These are phyloP conservation scores for Ogataea allantospora DNA, from an alignment of 805 yeast genomes.

Conservation along the genomic window DNA sequence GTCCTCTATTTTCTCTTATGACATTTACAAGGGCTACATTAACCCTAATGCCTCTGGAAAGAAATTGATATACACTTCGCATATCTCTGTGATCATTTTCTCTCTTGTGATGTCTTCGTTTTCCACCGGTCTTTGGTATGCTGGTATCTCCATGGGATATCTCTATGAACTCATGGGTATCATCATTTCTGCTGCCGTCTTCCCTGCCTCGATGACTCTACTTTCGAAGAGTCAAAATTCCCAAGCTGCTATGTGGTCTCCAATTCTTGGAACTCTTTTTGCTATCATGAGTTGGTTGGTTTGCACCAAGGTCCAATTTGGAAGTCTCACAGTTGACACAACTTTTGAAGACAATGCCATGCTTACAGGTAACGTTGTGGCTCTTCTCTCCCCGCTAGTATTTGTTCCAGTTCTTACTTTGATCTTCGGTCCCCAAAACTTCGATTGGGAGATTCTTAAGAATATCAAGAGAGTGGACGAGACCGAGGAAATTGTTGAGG, in stretches of 20 bases:
- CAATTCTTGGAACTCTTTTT: slow-evolving; percentile 70
- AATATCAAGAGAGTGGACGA: slow-evolving; percentile 67
- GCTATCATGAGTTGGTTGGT: slow-evolving; percentile 73
- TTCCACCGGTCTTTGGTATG: slow-evolving; percentile 78
- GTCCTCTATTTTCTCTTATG: slow-evolving; percentile 82
- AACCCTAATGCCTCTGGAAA: slow-evolving; percentile 79
- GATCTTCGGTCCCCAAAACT: slow-evolving; percentile 65
- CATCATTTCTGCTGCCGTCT: slow-evolving; percentile 81
- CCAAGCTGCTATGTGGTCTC: slow-evolving; percentile 70
- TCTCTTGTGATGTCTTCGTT: slow-evolving; percentile 75
- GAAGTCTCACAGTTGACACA: slow-evolving; percentile 43
- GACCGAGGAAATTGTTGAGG: slow-evolving; percentile 54
- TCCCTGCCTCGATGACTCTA: slow-evolving; percentile 68
- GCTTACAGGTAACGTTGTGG: slow-evolving; percentile 86
- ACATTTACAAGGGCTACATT: slow-evolving; percentile 76
- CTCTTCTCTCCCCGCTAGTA: slow-evolving; percentile 68
- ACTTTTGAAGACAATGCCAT: slow-evolving; percentile 87
- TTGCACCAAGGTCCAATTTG: slow-evolving; percentile 44
- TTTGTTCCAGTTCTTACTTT: slow-evolving; percentile 65
- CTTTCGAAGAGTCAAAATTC: slow-evolving; percentile 64
- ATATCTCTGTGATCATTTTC: slow-evolving; percentile 55
- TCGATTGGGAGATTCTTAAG: slow-evolving; percentile 67
- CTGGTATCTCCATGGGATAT: slow-evolving; percentile 83
- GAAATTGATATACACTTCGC: slow-evolving; percentile 66
- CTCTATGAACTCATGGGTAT: slow-evolving; percentile 87